Percentiles rank a stretch among this genome's conserved stretches.
Evolutionary conservation across 345 rosid species (phyloP).

Genomic region (Hirschfeldia incana): DNA sequence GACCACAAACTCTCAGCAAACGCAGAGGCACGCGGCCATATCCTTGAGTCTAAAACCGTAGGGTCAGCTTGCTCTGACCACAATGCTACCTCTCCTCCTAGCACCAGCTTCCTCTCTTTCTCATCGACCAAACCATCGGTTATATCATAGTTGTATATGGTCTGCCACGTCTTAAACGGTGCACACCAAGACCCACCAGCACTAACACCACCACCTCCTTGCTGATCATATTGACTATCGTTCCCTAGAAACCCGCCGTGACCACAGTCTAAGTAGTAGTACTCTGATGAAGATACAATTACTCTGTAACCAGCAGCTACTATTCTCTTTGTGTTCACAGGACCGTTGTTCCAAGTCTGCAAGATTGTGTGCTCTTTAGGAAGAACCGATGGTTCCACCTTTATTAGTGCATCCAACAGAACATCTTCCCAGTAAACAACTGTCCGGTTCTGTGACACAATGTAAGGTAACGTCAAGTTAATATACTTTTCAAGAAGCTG

Average conservation of each 20-base stretch:
- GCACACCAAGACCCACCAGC: slow-evolving; percentile 80
- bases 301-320: slow-evolving; percentile 70
- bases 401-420: slow-evolving; percentile 51
- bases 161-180: slow-evolving; percentile 93
- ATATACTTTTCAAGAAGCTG: slow-evolving; percentile 69
- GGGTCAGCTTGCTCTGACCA: slow-evolving; percentile 97
- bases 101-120: slow-evolving; percentile 69
- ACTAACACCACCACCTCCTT: slow-evolving; percentile 9
- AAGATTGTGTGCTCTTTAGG: slow-evolving; percentile 65
- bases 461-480: slow-evolving; percentile 58
- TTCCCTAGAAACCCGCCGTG: slow-evolving; percentile 75
- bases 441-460: slow-evolving; percentile 66
- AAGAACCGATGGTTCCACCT: slow-evolving; percentile 51
- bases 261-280: slow-evolving; percentile 85
- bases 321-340: slow-evolving; percentile 63
- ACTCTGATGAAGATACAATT: slow-evolving; percentile 82
- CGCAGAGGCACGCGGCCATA: slow-evolving; percentile 89
- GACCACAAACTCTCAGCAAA: slow-evolving; percentile 89
- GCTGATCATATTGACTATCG: slow-evolving; percentile 61
- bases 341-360: slow-evolving; percentile 85
- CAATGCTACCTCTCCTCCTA: slow-evolving; percentile 88
- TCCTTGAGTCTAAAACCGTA: slow-evolving; percentile 55
- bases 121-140: slow-evolving; percentile 54
- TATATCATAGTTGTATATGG: slow-evolving; percentile 76
- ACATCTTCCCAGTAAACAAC: slow-evolving; percentile 91